Conservation (phyloP, 139 green algal genomes). For the Ettlia oleoabundans region DNA sequence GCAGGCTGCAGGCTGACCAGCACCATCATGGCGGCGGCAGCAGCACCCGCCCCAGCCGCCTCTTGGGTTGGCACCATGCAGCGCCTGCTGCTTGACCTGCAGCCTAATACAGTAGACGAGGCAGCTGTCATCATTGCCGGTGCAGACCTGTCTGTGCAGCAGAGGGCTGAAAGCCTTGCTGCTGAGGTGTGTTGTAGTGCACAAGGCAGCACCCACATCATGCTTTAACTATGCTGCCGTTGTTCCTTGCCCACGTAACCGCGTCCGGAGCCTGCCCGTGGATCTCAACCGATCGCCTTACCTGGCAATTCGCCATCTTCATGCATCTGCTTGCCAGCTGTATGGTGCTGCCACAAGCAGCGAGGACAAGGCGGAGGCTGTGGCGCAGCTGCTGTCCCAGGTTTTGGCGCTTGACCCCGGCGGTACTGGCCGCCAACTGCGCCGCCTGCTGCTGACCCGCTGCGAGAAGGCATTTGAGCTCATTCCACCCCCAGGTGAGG, state of each 20-base stretch:
- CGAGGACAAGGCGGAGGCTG: background rate
- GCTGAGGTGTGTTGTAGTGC: conserved; percentile 7
- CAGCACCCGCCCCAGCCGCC: background rate
- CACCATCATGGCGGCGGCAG: background rate
- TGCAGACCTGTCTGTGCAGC: background rate
- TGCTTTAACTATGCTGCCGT: too few species aligned
- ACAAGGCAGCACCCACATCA: too few species aligned
- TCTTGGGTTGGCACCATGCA: background rate
- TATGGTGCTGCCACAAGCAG: background rate
- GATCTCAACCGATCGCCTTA: background rate
- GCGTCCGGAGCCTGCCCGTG: too few species aligned
- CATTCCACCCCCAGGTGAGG: background rate
- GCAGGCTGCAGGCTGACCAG: background rate
- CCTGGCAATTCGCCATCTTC: background rate
- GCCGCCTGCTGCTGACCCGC: conserved; percentile 8
- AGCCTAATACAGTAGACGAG: background rate
- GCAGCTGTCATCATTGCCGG: background rate
- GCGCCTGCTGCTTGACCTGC: background rate
- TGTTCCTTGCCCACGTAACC: too few species aligned
- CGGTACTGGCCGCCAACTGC: background rate
- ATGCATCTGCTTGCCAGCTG: background rate
- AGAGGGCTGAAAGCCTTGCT: background rate
- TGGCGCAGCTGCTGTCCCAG: background rate
- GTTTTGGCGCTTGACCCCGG: background rate
- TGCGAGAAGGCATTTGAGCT: conserved; percentile 5